Percentiles rank a stretch among this genome's conserved stretches.
Evolutionary conservation across 306 rosid genomes (phyloP).

Genomic region (Ziziphus jujuba): DNA sequence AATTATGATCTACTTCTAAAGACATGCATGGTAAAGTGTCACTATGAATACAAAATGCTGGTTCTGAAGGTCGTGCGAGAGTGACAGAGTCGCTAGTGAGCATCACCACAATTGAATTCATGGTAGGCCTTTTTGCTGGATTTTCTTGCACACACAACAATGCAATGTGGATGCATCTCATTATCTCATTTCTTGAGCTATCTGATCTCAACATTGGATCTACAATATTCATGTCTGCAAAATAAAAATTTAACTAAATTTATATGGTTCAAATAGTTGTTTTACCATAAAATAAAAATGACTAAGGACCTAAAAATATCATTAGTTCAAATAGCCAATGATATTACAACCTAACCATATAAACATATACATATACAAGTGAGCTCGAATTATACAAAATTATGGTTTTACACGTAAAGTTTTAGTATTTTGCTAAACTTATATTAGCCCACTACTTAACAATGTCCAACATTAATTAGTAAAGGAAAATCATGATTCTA

Average conservation of each 20-base stretch:
- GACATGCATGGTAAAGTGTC: too few relatives aligned
- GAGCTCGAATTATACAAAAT: too few relatives aligned
- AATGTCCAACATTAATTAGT: too few relatives aligned
- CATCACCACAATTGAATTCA: conserved; percentile 24
- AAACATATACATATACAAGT: too few relatives aligned
- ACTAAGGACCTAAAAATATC: not conserved
- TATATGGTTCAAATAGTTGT: not conserved
- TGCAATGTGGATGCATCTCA: conserved; percentile 24
- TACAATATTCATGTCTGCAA: conserved; percentile 17
- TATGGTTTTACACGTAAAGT: too few relatives aligned
- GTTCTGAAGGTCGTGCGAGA: conserved; percentile 7
- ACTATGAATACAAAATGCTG: not conserved
- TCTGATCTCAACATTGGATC: conserved; percentile 14
- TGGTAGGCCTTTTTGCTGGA: conserved; percentile 13
- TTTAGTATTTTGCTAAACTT: too few relatives aligned
- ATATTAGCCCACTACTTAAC: too few relatives aligned
- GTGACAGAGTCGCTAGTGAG: conserved; percentile 4
- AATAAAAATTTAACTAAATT: not conserved
- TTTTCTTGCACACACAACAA: conserved; percentile 35
- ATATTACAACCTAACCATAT: too few relatives aligned
- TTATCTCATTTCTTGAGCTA: conserved; percentile 13
- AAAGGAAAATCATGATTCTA: too few relatives aligned
- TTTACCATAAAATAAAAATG: not conserved
- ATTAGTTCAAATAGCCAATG: too few relatives aligned
- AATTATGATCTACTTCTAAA: too few relatives aligned